Evolutionary conservation across 2,329 filamentous ascomycete genomes (phyloP).

Genomic region (Penicillium sp.): DNA sequence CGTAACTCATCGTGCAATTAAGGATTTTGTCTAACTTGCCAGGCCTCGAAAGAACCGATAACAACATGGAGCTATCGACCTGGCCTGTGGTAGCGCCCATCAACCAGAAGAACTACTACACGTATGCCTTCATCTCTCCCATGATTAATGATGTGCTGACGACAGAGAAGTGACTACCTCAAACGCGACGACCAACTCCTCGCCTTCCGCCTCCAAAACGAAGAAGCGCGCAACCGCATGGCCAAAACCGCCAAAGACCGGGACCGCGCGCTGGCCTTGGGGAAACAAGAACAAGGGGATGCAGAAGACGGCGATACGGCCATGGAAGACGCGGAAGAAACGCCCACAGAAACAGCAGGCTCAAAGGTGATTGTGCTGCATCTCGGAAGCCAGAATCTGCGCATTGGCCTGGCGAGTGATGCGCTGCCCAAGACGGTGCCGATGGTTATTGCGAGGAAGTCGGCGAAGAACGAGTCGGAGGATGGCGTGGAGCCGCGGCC

Average conservation of each 20-base stretch:
- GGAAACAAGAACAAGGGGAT: conserved; percentile 55
- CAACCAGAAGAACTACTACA: conserved; percentile 99
- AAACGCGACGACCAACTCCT: conserved; percentile 97
- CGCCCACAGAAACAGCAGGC: conserved; percentile 62
- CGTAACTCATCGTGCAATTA: conserved; percentile 10
- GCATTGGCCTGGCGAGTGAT: conserved; percentile 93
- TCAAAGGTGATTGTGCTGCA: conserved; percentile 95
- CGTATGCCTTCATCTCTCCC: conserved; percentile 51
- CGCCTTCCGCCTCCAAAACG: conserved; percentile 79
- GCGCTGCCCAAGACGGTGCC: conserved; percentile 90
- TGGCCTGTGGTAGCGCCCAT: conserved; percentile 93
- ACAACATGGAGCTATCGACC: conserved; percentile 91
- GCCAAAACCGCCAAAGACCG: conserved; percentile 83
- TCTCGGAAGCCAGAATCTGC: conserved; percentile 88
- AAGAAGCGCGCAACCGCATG: conserved; percentile 78
- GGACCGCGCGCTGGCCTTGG: conserved; percentile 77
- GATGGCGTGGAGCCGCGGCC: conserved; percentile 73
- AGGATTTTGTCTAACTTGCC: background rate
- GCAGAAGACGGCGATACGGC: conserved; percentile 55
- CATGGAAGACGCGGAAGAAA: conserved; percentile 53
- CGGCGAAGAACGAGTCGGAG: conserved; percentile 73
- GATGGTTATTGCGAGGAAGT: conserved; percentile 82
- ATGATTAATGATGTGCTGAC: background rate
- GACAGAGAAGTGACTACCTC: conserved; percentile 74
- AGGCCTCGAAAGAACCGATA: conserved; percentile 96